These are phyloP conservation scores for Fusarium avenaceum DNA, from an alignment of 2,329 filamentous ascomycete species.

Conservation along the genomic window DNA sequence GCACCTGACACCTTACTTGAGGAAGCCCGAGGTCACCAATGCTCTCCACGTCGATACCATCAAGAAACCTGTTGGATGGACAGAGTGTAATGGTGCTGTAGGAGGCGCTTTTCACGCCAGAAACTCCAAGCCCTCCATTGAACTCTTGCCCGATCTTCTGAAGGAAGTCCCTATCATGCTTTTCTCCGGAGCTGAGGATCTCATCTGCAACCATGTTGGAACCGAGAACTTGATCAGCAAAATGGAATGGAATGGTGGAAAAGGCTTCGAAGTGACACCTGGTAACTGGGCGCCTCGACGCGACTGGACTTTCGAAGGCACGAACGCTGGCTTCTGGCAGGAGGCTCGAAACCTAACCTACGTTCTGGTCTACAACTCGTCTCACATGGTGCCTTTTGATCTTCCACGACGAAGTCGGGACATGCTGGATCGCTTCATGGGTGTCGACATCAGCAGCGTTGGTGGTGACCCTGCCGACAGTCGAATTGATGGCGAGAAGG, in stretches of 20 bases:
- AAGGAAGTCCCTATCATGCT: constrained; percentile 83
- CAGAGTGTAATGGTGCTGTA: constrained; percentile 88
- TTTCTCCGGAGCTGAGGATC: constrained; percentile 92
- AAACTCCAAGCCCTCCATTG: constrained; percentile 79
- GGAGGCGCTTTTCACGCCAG: constrained; percentile 76
- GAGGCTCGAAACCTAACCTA: constrained; percentile 96
- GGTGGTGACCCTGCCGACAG: constrained; percentile 85
- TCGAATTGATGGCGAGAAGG: constrained; percentile 86
- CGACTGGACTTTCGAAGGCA: constrained; percentile 93
- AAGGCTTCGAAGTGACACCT: constrained; percentile 88
- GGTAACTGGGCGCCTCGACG: constrained; percentile 92
- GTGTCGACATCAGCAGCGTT: constrained; percentile 89
- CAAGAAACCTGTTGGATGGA: constrained; percentile 86
- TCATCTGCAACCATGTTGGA: constrained; percentile 97
- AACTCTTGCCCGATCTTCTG: constrained; percentile 82
- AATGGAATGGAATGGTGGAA: constrained; percentile 91
- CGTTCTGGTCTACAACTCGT: constrained; percentile 93
- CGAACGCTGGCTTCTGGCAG: constrained; percentile 92
- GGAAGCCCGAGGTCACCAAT: constrained; percentile 79
- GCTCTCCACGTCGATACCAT: constrained; percentile 87
- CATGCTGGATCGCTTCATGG: constrained; percentile 98
- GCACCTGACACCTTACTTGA: constrained; percentile 85
- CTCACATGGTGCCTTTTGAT: constrained; percentile 98
- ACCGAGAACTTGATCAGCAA: constrained; percentile 92
- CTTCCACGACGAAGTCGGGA: constrained; percentile 87